These are phyloP conservation scores for Corymbia calophylla DNA, from an alignment of 441 rosid genomes.

Conservation along the genomic window DNA sequence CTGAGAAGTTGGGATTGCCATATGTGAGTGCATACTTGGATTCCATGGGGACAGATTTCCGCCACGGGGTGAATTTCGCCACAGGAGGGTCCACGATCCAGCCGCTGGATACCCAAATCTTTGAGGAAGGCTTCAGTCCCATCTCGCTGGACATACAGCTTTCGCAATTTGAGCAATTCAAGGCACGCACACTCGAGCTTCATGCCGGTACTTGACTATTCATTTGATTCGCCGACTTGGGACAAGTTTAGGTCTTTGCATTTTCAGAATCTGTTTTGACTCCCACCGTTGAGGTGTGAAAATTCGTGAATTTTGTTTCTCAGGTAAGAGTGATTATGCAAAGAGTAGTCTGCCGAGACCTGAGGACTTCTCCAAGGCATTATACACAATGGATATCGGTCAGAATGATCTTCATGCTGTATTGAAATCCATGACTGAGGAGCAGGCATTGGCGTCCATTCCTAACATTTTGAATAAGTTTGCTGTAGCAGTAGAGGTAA, in stretches of 20 bases:
- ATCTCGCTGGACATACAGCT: conserved; percentile 2
- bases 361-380: neutral
- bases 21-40: conserved; percentile 4
- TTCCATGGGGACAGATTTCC: neutral
- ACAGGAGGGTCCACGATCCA: neutral
- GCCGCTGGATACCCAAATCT: neutral
- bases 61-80: conserved; percentile 2
- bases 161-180: neutral
- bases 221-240: neutral
- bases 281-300: neutral
- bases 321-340: neutral
- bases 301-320: neutral
- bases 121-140: neutral
- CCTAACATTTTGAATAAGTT: neutral
- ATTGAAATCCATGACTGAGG: neutral
- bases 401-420: conserved; percentile 9
- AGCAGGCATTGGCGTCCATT: neutral
- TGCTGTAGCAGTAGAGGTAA: neutral
- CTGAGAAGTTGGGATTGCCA: conserved; percentile 1
- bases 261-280: neutral
- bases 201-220: neutral
- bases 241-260: neutral
- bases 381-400: conserved; percentile 5
- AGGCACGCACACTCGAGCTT: neutral
- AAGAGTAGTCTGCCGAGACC: neutral